These are phyloP conservation scores for Irpex lacteus DNA, from an alignment of 1,284 basidiomycete species.

Conservation along the genomic window DNA sequence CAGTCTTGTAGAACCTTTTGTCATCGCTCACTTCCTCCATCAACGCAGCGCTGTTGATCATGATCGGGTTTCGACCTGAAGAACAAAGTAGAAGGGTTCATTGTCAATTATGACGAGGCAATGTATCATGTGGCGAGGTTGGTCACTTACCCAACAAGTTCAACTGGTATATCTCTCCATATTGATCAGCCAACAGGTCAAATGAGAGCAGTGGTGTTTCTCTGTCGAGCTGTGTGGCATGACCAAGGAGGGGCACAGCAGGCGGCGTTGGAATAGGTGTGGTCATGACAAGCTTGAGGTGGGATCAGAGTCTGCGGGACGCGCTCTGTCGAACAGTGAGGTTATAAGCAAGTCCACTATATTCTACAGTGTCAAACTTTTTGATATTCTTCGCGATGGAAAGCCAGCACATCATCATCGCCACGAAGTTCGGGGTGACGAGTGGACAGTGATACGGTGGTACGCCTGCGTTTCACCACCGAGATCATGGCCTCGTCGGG, in stretches of 20 bases:
- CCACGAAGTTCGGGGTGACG: neutral
- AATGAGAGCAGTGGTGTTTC: conserved; percentile 38
- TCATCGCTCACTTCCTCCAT: conserved; percentile 44
- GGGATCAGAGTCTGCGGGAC: neutral
- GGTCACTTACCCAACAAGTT: conserved; percentile 34
- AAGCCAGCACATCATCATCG: neutral
- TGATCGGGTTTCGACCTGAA: conserved; percentile 30
- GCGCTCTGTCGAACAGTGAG: neutral
- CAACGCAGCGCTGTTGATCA: conserved; percentile 36
- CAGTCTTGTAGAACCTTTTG: conserved; percentile 40
- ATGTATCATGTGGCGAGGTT: neutral
- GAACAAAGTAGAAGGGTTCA: neutral
- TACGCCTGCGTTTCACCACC: neutral
- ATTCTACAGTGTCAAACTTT: neutral
- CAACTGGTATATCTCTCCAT: conserved; percentile 45
- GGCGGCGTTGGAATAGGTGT: conserved; percentile 38
- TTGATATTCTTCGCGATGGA: neutral
- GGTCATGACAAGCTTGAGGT: neutral
- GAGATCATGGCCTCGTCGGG: neutral
- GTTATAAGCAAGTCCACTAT: neutral
- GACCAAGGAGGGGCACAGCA: conserved; percentile 42
- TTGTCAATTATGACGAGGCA: neutral
- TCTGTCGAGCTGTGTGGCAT: conserved; percentile 35
- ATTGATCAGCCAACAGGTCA: conserved; percentile 38
- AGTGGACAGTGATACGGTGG: neutral